Conservation (phyloP, 805 yeast species). For the Candida dajiaensis region DNA sequence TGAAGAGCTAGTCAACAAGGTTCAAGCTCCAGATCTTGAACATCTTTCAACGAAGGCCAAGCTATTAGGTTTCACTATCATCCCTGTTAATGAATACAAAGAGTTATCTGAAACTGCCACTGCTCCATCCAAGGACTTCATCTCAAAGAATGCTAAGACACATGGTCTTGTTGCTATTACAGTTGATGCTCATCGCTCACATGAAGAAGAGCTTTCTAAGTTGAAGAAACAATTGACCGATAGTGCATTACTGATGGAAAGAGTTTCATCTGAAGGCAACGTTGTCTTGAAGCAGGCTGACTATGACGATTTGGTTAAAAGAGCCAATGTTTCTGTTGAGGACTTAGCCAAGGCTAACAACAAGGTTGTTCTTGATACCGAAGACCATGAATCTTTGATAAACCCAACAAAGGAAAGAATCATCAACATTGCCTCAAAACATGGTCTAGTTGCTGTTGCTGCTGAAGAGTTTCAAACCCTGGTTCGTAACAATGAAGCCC, state of each 20-base stretch:
- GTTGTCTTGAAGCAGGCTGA: slow-evolving; percentile 10
- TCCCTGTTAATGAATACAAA: slow-evolving; percentile 11
- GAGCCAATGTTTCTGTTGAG: slow-evolving; percentile 5
- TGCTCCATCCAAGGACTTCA: slow-evolving; percentile 9
- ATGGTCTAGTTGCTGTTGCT: slow-evolving; percentile 5
- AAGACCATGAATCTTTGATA: slow-evolving; percentile 1
- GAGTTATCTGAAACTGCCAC: not conserved
- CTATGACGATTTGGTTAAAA: slow-evolving; percentile 12
- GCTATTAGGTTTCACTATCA: slow-evolving; percentile 16
- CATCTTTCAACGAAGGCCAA: slow-evolving; percentile 8
- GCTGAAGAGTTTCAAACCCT: slow-evolving; percentile 7
- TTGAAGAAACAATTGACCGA: slow-evolving; percentile 20
- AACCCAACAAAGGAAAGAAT: slow-evolving; percentile 5
- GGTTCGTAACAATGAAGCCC: slow-evolving; percentile 16
- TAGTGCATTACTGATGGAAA: slow-evolving; percentile 24
- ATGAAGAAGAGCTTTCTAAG: slow-evolving; percentile 14
- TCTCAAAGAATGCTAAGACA: slow-evolving; percentile 2
- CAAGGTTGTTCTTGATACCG: slow-evolving; percentile 3
- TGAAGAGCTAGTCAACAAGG: slow-evolving; percentile 2
- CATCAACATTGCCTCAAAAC: slow-evolving; percentile 5
- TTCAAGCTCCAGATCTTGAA: slow-evolving; percentile 8
- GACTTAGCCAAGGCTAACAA: slow-evolving; percentile 3
- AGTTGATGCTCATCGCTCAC: slow-evolving; percentile 5
- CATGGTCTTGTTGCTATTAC: slow-evolving; percentile 8
- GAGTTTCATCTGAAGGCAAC: slow-evolving; percentile 18